Base-by-base conservation (phyloP, 176 grass and related monocot species). In the Oryza punctata region DNA sequence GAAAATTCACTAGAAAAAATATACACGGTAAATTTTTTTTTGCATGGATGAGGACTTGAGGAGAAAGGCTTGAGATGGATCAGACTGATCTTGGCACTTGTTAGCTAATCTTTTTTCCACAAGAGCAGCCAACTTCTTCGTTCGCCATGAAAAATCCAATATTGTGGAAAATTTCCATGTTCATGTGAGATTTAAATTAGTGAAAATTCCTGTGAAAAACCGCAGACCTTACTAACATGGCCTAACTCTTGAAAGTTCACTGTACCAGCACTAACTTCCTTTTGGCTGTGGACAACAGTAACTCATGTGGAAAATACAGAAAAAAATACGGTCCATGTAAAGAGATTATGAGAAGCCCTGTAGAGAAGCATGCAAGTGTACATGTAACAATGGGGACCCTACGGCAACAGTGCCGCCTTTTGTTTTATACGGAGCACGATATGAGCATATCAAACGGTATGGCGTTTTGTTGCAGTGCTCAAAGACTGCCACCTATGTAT, bases 341-440 rank as follows among this genome's bases (percentile, higher is more conserved):
- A 16, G 15, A 57, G 52, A n/a, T 57, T 21, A 57, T 57, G 52
- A 57, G 52, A 9, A 57, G 2, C 52, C 52, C 52, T 57, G 52
- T 57, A 57, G 19, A 57, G 18, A 57, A 57, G 52, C 52, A 57
- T 57, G 52, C 52, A 81, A 61, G 2, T 78, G 75, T 70, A 70
- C 66, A 43, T 35, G 63, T 60, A 61, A 35, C 37, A 28, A 28
- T 11, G 47, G 49, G 49, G 47, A 11, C 15, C 28, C 73, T 59
- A 14, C 21, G n/a, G 26, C 10, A 37, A 57, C 75, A 68, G 78
- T 84, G 66, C 25, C 3, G 23, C 44, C 33, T 79, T 66, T 79
- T 85, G 82, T 81, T 89, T 64, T 84, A 41, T 30, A 52, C 25
- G 52, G 70, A 68, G 46, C 69, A 67, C 21, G 26, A 37, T 7